These are phyloP conservation scores for Rhizopus microsporus DNA, from an alignment of 371 early-diverging fungal genomes.

Conservation along the genomic window DNA sequence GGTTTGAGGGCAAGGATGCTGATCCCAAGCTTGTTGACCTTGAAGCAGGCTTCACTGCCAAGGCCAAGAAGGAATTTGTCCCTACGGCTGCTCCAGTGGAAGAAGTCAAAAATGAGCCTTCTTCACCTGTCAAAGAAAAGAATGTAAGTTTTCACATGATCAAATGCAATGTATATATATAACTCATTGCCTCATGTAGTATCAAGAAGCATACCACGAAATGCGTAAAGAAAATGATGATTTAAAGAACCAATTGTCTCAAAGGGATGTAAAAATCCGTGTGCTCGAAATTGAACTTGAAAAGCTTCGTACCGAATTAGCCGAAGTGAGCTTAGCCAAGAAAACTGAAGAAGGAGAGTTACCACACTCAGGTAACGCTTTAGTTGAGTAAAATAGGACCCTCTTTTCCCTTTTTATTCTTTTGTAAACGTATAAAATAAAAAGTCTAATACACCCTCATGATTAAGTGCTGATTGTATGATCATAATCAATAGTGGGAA, in stretches of 20 bases:
- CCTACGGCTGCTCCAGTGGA: slow-evolving; percentile 60
- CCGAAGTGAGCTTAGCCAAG: slow-evolving; percentile 32
- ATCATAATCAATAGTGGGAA: slow-evolving; percentile 98
- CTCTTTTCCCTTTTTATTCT: neutral
- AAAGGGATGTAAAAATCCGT: slow-evolving; percentile 80
- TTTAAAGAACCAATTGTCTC: slow-evolving; percentile 73
- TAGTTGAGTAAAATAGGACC: neutral
- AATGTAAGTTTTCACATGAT: slow-evolving; percentile 49
- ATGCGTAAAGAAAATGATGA: slow-evolving; percentile 83
- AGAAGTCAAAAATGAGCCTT: slow-evolving; percentile 37
- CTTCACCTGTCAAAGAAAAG: slow-evolving; percentile 53
- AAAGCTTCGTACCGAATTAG: slow-evolving; percentile 46
- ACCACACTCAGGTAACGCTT: neutral
- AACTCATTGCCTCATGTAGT: slow-evolving; percentile 38
- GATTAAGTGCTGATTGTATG: slow-evolving; percentile 71
- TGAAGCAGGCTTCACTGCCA: slow-evolving; percentile 75
- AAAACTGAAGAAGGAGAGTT: slow-evolving; percentile 10
- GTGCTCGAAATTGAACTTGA: slow-evolving; percentile 75
- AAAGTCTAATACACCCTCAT: neutral
- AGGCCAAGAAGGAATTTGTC: slow-evolving; percentile 79
- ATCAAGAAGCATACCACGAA: slow-evolving; percentile 75
- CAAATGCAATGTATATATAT: neutral
- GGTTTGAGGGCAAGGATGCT: slow-evolving; percentile 83
- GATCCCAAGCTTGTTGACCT: slow-evolving; percentile 80
- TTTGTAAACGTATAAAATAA: neutral